Evolutionary conservation across 768 basidiomycete genomes (phyloP).

Genomic region (Leccinum boreale): DNA sequence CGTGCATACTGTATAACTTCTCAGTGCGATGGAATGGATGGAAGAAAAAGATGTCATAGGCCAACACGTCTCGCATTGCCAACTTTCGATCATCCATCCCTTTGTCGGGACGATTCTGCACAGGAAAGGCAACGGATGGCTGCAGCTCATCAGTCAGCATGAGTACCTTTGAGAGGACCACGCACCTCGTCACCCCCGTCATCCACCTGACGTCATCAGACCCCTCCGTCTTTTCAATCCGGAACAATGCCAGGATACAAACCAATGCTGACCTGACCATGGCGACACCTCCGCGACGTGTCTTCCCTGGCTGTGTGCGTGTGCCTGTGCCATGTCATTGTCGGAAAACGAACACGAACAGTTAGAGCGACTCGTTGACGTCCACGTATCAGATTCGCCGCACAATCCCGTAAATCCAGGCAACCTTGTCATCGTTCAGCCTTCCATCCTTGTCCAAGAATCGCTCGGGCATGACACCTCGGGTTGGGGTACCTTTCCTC

Average conservation of each 20-base stretch:
- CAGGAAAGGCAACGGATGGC: conserved; percentile 11
- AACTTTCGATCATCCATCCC: background rate
- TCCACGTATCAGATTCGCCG: background rate
- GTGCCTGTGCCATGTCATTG: no score
- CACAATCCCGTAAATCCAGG: background rate
- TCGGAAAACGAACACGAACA: background rate
- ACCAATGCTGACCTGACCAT: no score
- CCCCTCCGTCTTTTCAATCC: background rate
- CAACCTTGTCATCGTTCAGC: background rate
- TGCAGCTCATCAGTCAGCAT: background rate
- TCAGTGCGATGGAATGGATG: no score
- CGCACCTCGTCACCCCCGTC: background rate
- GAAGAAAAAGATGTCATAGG: no score
- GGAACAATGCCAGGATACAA: no score
- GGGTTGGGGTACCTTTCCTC: background rate
- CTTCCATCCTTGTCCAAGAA: background rate
- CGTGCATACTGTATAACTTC: no score
- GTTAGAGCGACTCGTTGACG: background rate
- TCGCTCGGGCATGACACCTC: background rate
- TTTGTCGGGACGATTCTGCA: background rate
- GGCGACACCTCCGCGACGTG: no score
- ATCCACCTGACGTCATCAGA: conserved; percentile 17
- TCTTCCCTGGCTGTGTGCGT: no score
- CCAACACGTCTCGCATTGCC: background rate
- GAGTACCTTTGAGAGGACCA: no score